Conservation (phyloP, 2,329 filamentous ascomycete genomes). For the Clathrospora elynae region DNA sequence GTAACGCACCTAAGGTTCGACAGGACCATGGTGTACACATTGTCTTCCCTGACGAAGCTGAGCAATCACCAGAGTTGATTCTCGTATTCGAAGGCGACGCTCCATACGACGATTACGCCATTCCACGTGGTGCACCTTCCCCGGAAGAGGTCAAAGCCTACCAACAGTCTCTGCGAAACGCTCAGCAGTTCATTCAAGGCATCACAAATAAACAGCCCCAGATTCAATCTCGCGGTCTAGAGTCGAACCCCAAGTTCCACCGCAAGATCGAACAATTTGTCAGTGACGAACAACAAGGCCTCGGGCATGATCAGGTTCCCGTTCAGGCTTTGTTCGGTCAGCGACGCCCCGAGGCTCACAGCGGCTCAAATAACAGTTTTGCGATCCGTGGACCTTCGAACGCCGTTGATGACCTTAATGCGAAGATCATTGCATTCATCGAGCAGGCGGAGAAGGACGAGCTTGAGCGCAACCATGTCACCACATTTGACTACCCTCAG, state of each 20-base stretch:
- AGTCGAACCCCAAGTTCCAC: conserved; percentile 65
- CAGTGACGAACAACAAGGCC: conserved; percentile 59
- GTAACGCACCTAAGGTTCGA: conserved; percentile 67
- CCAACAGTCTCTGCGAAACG: conserved; percentile 62
- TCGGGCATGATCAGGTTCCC: conserved; percentile 58
- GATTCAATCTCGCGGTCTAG: conserved; percentile 59
- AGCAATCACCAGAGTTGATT: conserved; percentile 66
- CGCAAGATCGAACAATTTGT: conserved; percentile 67
- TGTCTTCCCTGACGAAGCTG: conserved; percentile 68
- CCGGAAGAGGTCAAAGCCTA: conserved; percentile 61
- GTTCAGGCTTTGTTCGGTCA: conserved; percentile 61
- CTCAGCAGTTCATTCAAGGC: conserved; percentile 61
- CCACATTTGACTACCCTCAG: conserved; percentile 90
- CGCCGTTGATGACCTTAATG: conserved; percentile 71
- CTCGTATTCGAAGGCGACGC: conserved; percentile 75
- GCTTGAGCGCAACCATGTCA: conserved; percentile 85
- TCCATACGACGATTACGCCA: conserved; percentile 56
- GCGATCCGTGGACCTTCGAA: conserved; percentile 77
- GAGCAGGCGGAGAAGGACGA: conserved; percentile 90
- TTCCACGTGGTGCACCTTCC: conserved; percentile 62
- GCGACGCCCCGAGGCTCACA: conserved; percentile 53
- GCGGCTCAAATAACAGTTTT: conserved; percentile 62
- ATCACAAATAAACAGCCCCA: conserved; percentile 61
- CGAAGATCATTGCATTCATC: conserved; percentile 78
- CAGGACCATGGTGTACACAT: conserved; percentile 73